Evolutionary conservation across 352 stramenopile genomes (phyloP).

Genomic region (Phytophthora uliginosa): DNA sequence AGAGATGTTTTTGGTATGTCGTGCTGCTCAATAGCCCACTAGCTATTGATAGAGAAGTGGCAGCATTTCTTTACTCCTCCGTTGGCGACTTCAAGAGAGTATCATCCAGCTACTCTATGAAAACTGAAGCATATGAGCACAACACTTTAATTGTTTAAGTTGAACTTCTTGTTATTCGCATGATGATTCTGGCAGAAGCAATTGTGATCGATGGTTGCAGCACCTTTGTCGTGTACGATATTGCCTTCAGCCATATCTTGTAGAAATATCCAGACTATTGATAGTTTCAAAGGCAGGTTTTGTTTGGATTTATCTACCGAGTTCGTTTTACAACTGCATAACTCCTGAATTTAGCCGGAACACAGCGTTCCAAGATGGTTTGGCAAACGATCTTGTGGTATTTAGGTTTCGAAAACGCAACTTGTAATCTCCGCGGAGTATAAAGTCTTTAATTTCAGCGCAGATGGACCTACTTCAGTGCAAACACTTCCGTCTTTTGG

Average conservation of each 20-base stretch:
- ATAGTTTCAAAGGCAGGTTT: background rate
- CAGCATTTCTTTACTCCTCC: constrained; percentile 1
- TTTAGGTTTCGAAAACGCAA: background rate
- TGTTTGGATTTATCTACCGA: background rate
- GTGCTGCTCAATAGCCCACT: background rate
- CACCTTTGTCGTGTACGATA: background rate
- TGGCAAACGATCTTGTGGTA: background rate
- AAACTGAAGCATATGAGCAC: background rate
- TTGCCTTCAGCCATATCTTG: background rate
- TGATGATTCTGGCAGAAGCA: background rate
- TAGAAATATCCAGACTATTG: background rate
- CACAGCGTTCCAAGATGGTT: background rate
- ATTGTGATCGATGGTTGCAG: background rate
- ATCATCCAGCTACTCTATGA: background rate
- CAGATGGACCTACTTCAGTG: no score
- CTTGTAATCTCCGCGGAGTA: background rate
- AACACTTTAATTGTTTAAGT: background rate
- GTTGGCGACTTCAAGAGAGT: background rate
- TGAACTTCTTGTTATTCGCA: background rate
- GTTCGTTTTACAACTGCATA: background rate
- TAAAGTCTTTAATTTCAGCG: no score
- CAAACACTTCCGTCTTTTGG: no score
- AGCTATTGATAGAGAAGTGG: constrained; percentile 4
- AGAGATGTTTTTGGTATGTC: background rate
- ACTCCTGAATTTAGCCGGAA: constrained; percentile 3